phyloP scores from a whole-genome alignment of 495 filamentous ascomycete genomes.

The Tuber microsphaerosporum region DNA sequence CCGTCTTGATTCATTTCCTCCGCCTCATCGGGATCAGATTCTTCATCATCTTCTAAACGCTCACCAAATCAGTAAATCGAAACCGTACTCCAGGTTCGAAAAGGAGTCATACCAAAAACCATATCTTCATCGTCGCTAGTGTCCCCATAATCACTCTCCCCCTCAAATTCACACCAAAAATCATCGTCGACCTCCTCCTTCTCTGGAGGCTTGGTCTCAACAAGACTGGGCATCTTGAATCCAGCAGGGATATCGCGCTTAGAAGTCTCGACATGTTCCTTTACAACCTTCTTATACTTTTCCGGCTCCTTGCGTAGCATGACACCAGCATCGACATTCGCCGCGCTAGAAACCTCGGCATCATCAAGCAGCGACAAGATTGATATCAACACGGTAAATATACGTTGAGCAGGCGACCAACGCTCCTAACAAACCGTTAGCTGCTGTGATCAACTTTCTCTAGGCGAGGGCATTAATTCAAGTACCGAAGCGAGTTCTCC shows the following conservation, averaged over 20 bases:
- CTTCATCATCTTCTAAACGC: constrained; percentile 36
- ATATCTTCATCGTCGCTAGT: constrained; percentile 60
- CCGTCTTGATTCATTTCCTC: constrained; percentile 29
- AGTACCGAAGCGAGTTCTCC: constrained; percentile 64
- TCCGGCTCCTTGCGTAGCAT: constrained; percentile 67
- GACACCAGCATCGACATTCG: constrained; percentile 89
- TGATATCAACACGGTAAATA: constrained; percentile 87
- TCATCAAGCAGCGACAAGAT: constrained; percentile 90
- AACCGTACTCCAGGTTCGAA: background rate
- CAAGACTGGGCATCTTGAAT: constrained; percentile 74
- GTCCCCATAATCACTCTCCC: constrained; percentile 71
- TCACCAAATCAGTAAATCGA: constrained; percentile 5
- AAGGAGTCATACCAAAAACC: constrained; percentile 41
- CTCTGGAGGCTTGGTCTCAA: constrained; percentile 53
- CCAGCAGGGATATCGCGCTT: constrained; percentile 71
- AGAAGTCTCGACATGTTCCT: constrained; percentile 61
- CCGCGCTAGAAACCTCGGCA: constrained; percentile 83
- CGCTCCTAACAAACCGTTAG: constrained; percentile 54
- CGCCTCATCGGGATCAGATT: constrained; percentile 39
- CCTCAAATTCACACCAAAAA: constrained; percentile 79
- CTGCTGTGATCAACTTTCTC: background rate
- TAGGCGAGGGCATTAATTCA: background rate
- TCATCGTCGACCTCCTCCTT: constrained; percentile 67
- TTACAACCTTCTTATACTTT: constrained; percentile 62
- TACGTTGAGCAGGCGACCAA: constrained; percentile 86